Base-by-base conservation (phyloP, 2,329 filamentous ascomycete genomes). In the Sporothrix mexicana region DNA sequence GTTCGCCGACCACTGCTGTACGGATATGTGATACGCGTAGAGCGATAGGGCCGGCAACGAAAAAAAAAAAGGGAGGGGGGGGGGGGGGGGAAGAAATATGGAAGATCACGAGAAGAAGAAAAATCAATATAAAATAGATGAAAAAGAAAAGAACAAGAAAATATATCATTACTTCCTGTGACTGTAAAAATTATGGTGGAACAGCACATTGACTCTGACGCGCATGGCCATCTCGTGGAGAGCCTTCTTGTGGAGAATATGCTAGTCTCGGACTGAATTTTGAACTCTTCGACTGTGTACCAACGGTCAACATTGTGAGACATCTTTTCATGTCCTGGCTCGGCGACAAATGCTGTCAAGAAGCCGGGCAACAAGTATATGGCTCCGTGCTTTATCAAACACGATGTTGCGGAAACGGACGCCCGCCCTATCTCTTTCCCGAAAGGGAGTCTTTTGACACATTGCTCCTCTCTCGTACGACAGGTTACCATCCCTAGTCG, bases 1-100 rank as follows among this genome's bases (percentile, higher is more conserved):
- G 61, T 25, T 66, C 41, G 43, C 36, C 61, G 61, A 45, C 20
- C 41, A 7, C 23, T n/a, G 41, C n/a, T 13, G 43, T 25, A 66
- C 61, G 61, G 47, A 66, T 66, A 66, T 41, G 61, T 12, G 41
- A 66, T 66, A 66, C 41, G 61, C 43, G 61, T 45, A 47, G 61
- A 25, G 9, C 41, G 20, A 55, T 55, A 55, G n/a, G 51, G 7
- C 15, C 23, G n/a, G 3, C 41, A 45, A 64, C 36, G 8, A 12
- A n/a, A n/a, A n/a, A n/a, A n/a, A n/a, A n/a, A n/a, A n/a, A n/a
- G n/a, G n/a, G n/a, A n/a, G n/a, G n/a, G n/a, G n/a, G n/a, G n/a
- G n/a, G n/a, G n/a, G n/a, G n/a, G n/a, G n/a, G n/a, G n/a, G n/a
- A n/a, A n/a, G n/a, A n/a, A n/a, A n/a, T n/a, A n/a, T n/a, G n/a